Conservation (phyloP, 164 flowering plant genomes). For the Stephania yunnanensis region DNA sequence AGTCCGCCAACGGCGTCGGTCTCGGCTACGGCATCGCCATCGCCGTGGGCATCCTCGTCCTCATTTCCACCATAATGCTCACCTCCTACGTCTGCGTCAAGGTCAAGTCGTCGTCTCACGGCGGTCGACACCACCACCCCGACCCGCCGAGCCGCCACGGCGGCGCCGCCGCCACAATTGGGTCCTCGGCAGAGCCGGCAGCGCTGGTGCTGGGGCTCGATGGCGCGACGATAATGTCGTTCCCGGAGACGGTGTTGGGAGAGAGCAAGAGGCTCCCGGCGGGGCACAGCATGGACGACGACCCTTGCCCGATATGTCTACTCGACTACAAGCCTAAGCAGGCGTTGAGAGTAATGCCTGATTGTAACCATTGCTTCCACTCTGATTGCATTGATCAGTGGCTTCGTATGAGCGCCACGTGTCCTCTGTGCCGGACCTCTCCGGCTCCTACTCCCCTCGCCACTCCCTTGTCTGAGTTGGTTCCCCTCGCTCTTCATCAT, state of each 20-base stretch:
- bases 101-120: slow-evolving; percentile 15
- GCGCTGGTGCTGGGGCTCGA: slow-evolving; percentile 37
- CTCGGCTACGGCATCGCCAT: background rate
- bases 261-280: slow-evolving; percentile 49
- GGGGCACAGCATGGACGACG: slow-evolving; percentile 24
- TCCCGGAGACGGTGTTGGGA: slow-evolving; percentile 43
- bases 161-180: background rate
- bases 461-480: background rate
- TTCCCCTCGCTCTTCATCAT: background rate
- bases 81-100: slow-evolving; percentile 48
- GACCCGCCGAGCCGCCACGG: background rate
- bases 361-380: slow-evolving; percentile 60
- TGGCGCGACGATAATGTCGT: slow-evolving; percentile 44
- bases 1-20: background rate
- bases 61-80: slow-evolving; percentile 53
- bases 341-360: slow-evolving; percentile 37
- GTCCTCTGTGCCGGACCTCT: slow-evolving; percentile 56
- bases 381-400: slow-evolving; percentile 53
- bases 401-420: slow-evolving; percentile 47
- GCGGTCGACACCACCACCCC: background rate
- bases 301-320: slow-evolving; percentile 48
- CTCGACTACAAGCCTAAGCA: slow-evolving; percentile 41
- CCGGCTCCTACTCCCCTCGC: slow-evolving; percentile 17
- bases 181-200: background rate
- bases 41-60: slow-evolving; percentile 45